Percentiles rank a stretch among this genome's conserved stretches.
phyloP scores from a whole-genome alignment of 768 basidiomycete genomes.

The Saitozyma sp. region DNA sequence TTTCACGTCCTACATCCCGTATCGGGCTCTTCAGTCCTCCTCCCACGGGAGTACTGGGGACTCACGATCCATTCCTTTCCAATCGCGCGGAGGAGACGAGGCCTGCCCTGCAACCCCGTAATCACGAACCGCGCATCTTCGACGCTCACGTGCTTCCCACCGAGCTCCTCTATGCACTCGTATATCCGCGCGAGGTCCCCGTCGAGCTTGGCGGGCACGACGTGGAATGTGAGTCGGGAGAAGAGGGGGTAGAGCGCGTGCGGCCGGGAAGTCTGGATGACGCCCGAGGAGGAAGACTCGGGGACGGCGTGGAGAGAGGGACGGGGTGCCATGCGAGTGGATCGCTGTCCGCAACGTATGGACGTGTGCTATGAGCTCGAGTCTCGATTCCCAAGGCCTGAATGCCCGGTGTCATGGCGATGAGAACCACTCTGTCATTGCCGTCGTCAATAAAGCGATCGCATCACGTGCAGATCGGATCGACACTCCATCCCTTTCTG shows the following conservation, averaged over 20 bases:
- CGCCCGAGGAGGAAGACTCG: slow-evolving; percentile 30
- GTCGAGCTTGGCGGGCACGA: slow-evolving; percentile 48
- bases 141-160: slow-evolving; percentile 30
- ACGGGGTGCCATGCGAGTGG: slow-evolving; percentile 23
- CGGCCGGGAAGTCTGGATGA: slow-evolving; percentile 6
- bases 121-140: slow-evolving; percentile 29
- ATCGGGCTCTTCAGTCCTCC: not conserved
- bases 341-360: not conserved
- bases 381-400: no score
- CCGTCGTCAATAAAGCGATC: no score
- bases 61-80: slow-evolving; percentile 32
- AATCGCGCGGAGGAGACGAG: slow-evolving; percentile 34
- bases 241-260: slow-evolving; percentile 42
- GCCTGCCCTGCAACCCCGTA: slow-evolving; percentile 39
- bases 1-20: slow-evolving; percentile 20
- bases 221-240: slow-evolving; percentile 40
- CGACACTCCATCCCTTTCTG: no score
- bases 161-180: slow-evolving; percentile 40
- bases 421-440: no score
- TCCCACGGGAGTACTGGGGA: not conserved
- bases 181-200: slow-evolving; percentile 32
- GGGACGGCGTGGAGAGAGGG: slow-evolving; percentile 24
- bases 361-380: no score
- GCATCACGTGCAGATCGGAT: no score
- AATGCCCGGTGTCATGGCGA: no score